phyloP scores from a whole-genome alignment of 2,329 filamentous ascomycete species.

The Talaromyces atroroseus region DNA sequence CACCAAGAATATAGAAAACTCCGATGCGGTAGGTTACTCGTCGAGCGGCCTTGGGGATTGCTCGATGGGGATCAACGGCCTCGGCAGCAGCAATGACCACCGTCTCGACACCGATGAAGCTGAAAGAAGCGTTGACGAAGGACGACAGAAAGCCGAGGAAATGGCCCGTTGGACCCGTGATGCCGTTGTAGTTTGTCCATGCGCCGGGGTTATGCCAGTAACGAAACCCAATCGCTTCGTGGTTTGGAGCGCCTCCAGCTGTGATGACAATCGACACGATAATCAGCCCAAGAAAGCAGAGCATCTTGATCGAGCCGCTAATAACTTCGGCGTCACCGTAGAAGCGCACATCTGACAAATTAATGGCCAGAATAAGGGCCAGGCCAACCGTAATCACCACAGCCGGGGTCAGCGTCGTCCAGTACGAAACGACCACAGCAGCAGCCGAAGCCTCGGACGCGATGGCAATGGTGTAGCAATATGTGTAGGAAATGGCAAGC shows the following conservation, averaged over 20 bases:
- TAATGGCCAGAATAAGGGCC: slow-evolving; percentile 26
- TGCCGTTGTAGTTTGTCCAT: slow-evolving; percentile 28
- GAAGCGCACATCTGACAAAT: slow-evolving; percentile 28
- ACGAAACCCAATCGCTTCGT: slow-evolving; percentile 30
- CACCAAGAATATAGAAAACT: slow-evolving; percentile 28
- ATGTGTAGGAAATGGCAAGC: slow-evolving; percentile 70
- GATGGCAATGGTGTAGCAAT: slow-evolving; percentile 78
- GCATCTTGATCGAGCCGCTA: slow-evolving; percentile 27
- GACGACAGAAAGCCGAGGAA: slow-evolving; percentile 34
- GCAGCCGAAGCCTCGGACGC: slow-evolving; percentile 73
- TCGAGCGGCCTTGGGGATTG: slow-evolving; percentile 38
- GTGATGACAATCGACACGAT: slow-evolving; percentile 26
- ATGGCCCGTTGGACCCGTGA: slow-evolving; percentile 28
- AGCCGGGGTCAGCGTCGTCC: slow-evolving; percentile 60
- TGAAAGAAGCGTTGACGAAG: slow-evolving; percentile 38
- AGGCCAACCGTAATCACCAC: slow-evolving; percentile 58
- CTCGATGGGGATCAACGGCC: slow-evolving; percentile 33
- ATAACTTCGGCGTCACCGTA: slow-evolving; percentile 30
- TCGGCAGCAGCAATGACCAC: slow-evolving; percentile 39
- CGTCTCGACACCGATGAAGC: slow-evolving; percentile 38
- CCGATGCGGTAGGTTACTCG: slow-evolving; percentile 37
- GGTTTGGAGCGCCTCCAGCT: slow-evolving; percentile 27
- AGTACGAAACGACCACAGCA: slow-evolving; percentile 77
- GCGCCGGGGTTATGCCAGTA: slow-evolving; percentile 31
- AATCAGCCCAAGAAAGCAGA: slow-evolving; percentile 17